These are phyloP conservation scores for Hippophae tibetana DNA, from an alignment of 306 rosid genomes.

Conservation along the genomic window DNA sequence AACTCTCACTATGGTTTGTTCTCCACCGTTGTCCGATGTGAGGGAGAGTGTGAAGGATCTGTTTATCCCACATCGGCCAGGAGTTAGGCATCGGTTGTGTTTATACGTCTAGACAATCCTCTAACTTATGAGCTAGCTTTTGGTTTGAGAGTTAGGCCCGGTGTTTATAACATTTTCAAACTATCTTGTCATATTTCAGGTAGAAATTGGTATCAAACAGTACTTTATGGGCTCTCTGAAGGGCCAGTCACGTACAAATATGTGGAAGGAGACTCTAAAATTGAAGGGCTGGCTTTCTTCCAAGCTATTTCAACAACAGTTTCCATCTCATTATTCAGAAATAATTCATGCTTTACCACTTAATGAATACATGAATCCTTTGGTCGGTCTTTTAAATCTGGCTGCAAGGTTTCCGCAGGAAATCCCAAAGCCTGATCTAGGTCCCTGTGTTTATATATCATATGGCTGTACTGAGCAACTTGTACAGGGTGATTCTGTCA, in stretches of 20 bases:
- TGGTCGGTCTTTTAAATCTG: conserved; percentile 71
- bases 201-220: conserved; percentile 79
- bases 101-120: too few species aligned
- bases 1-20: too few species aligned
- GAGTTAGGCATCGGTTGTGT: too few species aligned
- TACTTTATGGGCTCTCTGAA: conserved; percentile 68
- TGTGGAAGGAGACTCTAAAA: conserved; percentile 64
- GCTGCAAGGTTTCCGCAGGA: conserved; percentile 71
- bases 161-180: background rate
- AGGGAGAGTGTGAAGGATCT: too few species aligned
- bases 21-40: too few species aligned
- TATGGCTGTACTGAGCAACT: conserved; percentile 58
- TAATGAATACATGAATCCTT: conserved; percentile 91
- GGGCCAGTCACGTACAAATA: conserved; percentile 43
- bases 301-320: conserved; percentile 73
- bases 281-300: conserved; percentile 87
- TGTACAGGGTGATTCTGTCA: conserved; percentile 43
- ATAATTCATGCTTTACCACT: conserved; percentile 66
- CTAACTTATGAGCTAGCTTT: too few species aligned
- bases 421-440: conserved; percentile 57
- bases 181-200: conserved; percentile 40
- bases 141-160: too few species aligned
- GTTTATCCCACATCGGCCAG: too few species aligned
- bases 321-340: conserved; percentile 79
- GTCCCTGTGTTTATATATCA: conserved; percentile 71